phyloP scores from a whole-genome alignment of 139 green algal species.

The Deuterostichococcus epilithicus region DNA sequence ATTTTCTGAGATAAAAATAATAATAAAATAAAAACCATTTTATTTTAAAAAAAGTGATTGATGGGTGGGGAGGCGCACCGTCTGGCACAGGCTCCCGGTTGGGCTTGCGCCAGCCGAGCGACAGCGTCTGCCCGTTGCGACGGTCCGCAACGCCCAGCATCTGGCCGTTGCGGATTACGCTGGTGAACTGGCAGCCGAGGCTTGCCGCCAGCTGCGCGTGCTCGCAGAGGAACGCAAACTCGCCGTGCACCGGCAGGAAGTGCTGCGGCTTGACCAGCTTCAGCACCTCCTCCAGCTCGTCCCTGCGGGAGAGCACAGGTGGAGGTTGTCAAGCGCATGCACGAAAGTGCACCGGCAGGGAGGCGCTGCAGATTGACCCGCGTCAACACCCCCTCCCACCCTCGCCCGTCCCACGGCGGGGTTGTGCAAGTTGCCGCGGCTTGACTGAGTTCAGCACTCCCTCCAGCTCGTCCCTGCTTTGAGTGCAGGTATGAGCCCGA shows the following conservation, averaged over 20 bases:
- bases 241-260: conserved; percentile 97
- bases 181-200: conserved; percentile 42
- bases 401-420: background rate
- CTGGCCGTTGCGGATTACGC: conserved; percentile 95
- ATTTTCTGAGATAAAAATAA: too few relatives aligned
- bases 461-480: conserved; percentile 65
- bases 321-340: too few relatives aligned
- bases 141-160: conserved; percentile 86
- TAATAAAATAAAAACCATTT: background rate
- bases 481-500: too few relatives aligned
- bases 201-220: conserved; percentile 82
- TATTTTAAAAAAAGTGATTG: background rate
- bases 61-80: background rate
- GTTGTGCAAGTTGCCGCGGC: conserved; percentile 38
- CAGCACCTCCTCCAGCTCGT: conserved; percentile 87
- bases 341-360: too few relatives aligned
- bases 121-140: conserved; percentile 65
- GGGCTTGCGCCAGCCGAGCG: conserved; percentile 32
- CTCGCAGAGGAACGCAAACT: conserved; percentile 93
- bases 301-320: conserved; percentile 24
- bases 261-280: conserved; percentile 89
- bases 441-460: conserved; percentile 84
- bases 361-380: too few relatives aligned
- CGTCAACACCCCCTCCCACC: too few relatives aligned
- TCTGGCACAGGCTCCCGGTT: background rate